Percentiles rank a stretch among this genome's conserved stretches.
Conservation (phyloP, 1,284 basidiomycete genomes). For the Laetiporus sulphureus region DNA sequence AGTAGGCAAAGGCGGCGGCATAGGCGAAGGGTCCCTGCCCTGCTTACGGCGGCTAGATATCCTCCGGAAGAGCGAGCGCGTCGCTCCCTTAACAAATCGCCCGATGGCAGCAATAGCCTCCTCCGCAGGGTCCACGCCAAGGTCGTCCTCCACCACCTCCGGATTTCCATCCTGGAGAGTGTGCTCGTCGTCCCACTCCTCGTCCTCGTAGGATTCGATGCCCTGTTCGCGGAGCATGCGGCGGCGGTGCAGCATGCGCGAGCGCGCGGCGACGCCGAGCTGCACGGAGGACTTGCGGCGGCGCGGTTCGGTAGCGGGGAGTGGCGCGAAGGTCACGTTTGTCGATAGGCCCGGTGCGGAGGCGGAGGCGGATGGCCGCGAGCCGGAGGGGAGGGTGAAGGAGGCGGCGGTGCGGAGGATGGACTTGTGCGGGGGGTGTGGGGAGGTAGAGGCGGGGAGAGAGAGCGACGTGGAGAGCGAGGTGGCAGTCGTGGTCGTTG, state of each 20-base stretch:
- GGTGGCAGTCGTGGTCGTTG: no score
- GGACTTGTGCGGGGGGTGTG: constrained; percentile 3
- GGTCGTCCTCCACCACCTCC: constrained; percentile 9
- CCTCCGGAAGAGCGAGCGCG: constrained; percentile 21
- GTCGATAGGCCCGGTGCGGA: constrained; percentile 6
- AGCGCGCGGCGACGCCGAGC: constrained; percentile 58
- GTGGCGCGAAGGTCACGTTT: constrained; percentile 58
- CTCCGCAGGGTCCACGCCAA: constrained; percentile 17
- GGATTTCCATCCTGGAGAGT: constrained; percentile 6
- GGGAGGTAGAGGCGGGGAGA: constrained; percentile 4
- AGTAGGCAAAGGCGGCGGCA: no score
- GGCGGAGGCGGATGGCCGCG: constrained; percentile 11
- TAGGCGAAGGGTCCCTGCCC: no score
- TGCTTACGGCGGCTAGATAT: no score
- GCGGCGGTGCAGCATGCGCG: constrained; percentile 33
- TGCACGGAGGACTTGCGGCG: constrained; percentile 49
- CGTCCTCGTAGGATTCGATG: constrained; percentile 8
- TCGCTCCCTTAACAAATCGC: constrained; percentile 22
- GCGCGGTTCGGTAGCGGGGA: constrained; percentile 49
- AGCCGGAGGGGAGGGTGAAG: constrained; percentile 9
- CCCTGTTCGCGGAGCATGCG: constrained; percentile 21
- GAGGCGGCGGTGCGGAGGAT: constrained; percentile 11
- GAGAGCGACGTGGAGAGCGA: constrained; percentile 6
- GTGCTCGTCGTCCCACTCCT: constrained; percentile 6
- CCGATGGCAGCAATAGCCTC: constrained; percentile 22